Percentiles rank a stretch among this genome's conserved stretches.
Evolutionary conservation across 2,329 filamentous ascomycete species (phyloP).

Genomic region (Colletotrichum liriopes): DNA sequence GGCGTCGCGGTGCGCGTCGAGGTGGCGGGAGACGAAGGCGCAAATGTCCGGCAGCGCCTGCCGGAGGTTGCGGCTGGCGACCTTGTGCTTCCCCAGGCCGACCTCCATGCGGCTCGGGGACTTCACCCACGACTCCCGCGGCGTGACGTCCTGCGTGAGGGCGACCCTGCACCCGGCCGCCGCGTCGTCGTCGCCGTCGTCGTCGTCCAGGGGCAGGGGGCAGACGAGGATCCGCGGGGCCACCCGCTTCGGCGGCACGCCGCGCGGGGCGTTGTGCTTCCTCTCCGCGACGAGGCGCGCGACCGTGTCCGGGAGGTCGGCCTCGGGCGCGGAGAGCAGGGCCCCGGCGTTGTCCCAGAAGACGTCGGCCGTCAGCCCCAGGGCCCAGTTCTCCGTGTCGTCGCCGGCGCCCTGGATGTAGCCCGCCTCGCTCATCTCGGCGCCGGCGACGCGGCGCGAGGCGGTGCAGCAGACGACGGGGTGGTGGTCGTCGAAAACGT

Average conservation of each 20-base stretch:
- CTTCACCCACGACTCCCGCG: slow-evolving; percentile 59
- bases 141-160: slow-evolving; percentile 61
- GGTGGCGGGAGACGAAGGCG: slow-evolving; percentile 64
- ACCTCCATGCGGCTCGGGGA: slow-evolving; percentile 66
- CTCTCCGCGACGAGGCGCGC: slow-evolving; percentile 57
- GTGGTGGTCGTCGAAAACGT: slow-evolving; percentile 72
- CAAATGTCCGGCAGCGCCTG: slow-evolving; percentile 76
- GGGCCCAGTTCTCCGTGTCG: slow-evolving; percentile 94
- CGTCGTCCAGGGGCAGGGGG: slow-evolving; percentile 48
- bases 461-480: slow-evolving; percentile 89
- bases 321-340: slow-evolving; percentile 77
- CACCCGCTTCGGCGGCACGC: slow-evolving; percentile 49
- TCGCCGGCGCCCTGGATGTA: slow-evolving; percentile 97
- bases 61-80: slow-evolving; percentile 88
- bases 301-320: slow-evolving; percentile 71
- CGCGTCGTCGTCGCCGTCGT: slow-evolving; percentile 13
- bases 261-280: slow-evolving; percentile 25
- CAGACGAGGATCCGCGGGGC: slow-evolving; percentile 57
- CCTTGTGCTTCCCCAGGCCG: slow-evolving; percentile 79
- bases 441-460: slow-evolving; percentile 79
- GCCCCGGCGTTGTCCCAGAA: slow-evolving; percentile 82
- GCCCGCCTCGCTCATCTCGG: slow-evolving; percentile 73
- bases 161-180: slow-evolving; percentile 57
- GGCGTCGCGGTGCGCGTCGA: slow-evolving; percentile 46
- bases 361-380: slow-evolving; percentile 80